Evolutionary conservation across 2,329 filamentous ascomycete species (phyloP).

Genomic region (Xylariaceae sp.): DNA sequence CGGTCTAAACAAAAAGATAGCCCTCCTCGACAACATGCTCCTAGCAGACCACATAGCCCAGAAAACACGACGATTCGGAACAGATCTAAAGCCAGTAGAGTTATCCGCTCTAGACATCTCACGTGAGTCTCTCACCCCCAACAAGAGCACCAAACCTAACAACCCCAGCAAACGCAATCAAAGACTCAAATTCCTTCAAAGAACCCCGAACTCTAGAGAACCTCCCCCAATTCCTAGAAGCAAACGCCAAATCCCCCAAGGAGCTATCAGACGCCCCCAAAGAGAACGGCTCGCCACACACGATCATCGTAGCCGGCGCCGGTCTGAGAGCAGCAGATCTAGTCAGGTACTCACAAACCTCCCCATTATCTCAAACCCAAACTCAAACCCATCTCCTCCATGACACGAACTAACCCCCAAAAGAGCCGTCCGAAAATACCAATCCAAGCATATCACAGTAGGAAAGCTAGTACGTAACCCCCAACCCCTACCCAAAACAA

Average conservation of each 20-base stretch:
- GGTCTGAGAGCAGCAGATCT: conserved; percentile 84
- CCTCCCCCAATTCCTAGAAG: conserved; percentile 74
- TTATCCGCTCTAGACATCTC: conserved; percentile 76
- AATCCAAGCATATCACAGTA: conserved; percentile 71
- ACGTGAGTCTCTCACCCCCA: conserved; percentile 46
- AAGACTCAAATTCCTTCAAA: conserved; percentile 73
- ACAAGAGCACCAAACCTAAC: too few relatives aligned
- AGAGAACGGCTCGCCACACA: conserved; percentile 73
- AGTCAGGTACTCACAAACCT: conserved; percentile 51
- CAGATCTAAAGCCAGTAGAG: conserved; percentile 77
- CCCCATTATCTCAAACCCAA: background rate
- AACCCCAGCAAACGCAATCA: conserved; percentile 62
- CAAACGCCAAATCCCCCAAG: conserved; percentile 53
- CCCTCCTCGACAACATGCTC: conserved; percentile 75
- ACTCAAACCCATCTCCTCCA: too few relatives aligned
- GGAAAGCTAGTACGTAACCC: conserved; percentile 63
- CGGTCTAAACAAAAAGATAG: conserved; percentile 74
- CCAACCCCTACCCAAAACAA: background rate
- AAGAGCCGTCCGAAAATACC: conserved; percentile 71
- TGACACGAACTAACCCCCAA: background rate
- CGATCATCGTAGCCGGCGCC: conserved; percentile 79
- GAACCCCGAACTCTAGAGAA: conserved; percentile 64
- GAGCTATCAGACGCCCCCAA: conserved; percentile 62
- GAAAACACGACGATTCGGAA: conserved; percentile 71
- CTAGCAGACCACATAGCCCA: conserved; percentile 83